A percentile compares a stretch with the other conserved stretches of the same genome.
These are phyloP conservation scores for Pistacia integerrima DNA, from an alignment of 345 rosid species.

Conservation along the genomic window DNA sequence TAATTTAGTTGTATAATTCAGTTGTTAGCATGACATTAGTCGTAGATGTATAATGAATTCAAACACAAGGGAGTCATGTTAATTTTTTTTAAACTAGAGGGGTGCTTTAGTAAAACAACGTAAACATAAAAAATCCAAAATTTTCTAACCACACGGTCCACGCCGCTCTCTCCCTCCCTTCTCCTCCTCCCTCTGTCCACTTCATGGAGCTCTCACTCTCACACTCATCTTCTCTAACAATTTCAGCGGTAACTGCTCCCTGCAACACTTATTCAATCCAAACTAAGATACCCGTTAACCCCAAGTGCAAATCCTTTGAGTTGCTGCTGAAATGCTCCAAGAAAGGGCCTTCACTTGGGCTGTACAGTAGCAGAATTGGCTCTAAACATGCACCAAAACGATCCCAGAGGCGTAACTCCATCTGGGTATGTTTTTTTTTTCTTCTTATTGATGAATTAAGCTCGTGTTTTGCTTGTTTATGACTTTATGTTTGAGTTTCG, in stretches of 20 bases:
- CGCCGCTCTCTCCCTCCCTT: background rate
- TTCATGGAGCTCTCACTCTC: constrained; percentile 52
- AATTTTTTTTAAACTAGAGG: too few species aligned
- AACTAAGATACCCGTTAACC: constrained; percentile 19
- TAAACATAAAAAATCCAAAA: too few species aligned
- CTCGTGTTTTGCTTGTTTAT: background rate
- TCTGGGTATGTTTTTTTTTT: constrained; percentile 40
- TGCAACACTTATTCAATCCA: constrained; percentile 23
- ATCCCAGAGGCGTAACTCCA: constrained; percentile 28
- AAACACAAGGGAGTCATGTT: too few species aligned
- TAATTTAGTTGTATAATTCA: too few species aligned
- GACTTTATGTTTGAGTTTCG: background rate
- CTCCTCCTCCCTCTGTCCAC: background rate
- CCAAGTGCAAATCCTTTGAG: constrained; percentile 8
- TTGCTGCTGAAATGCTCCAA: constrained; percentile 26
- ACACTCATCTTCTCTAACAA: constrained; percentile 28
- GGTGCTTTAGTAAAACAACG: background rate
- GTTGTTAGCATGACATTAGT: too few species aligned
- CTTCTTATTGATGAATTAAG: background rate
- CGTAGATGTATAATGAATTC: too few species aligned
- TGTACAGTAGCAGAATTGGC: constrained; percentile 22
- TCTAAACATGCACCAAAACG: constrained; percentile 20
- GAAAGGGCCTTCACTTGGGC: constrained; percentile 26
- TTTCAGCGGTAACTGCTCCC: constrained; percentile 32
- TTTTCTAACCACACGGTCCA: too few species aligned